phyloP scores from a whole-genome alignment of 306 rosid genomes.

The Cucumis hystrix region DNA sequence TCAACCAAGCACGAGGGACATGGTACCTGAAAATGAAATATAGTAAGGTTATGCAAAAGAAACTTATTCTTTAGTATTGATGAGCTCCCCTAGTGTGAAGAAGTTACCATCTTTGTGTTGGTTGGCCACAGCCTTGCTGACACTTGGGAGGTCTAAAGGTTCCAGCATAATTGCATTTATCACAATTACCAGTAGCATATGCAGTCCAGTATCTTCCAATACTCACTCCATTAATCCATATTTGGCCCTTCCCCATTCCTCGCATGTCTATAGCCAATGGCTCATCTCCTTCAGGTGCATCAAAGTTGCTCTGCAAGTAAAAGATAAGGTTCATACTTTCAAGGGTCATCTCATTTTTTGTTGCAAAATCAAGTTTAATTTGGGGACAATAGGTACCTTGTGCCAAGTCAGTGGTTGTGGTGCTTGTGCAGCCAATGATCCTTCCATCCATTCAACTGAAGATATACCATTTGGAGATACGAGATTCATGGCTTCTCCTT shows the following conservation, averaged over 20 bases:
- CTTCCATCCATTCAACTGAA: slow-evolving; percentile 75
- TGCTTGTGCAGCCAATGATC: slow-evolving; percentile 46
- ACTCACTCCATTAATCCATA: slow-evolving; percentile 91
- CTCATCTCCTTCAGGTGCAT: slow-evolving; percentile 82
- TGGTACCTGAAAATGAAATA: slow-evolving; percentile 68
- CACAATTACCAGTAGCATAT: slow-evolving; percentile 60
- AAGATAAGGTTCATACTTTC: slow-evolving; percentile 7
- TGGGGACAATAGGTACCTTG: slow-evolving; percentile 38
- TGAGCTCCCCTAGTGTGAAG: not conserved
- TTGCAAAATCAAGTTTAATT: slow-evolving; percentile 1
- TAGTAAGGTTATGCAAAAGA: slow-evolving; percentile 3
- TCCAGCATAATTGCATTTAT: slow-evolving; percentile 60
- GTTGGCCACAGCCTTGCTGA: slow-evolving; percentile 81
- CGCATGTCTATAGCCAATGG: slow-evolving; percentile 91
- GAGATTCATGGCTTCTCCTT: slow-evolving; percentile 95
- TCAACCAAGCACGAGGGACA: slow-evolving; percentile 90
- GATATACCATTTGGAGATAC: slow-evolving; percentile 59
- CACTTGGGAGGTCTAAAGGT: slow-evolving; percentile 74
- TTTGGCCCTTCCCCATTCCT: slow-evolving; percentile 98
- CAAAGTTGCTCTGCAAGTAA: slow-evolving; percentile 49
- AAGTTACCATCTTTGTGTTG: slow-evolving; percentile 82
- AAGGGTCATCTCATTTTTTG: not conserved
- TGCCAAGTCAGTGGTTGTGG: slow-evolving; percentile 96
- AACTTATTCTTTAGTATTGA: not conserved
- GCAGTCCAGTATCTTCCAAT: slow-evolving; percentile 98